Evolutionary conservation across 345 rosid genomes (phyloP).

Genomic region (Brassica napus): Da-Ae NC_063449.1:32025501-32026000

Average conservation of each 20-base stretch:
- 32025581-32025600: background rate
- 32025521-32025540: background rate
- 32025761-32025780: constrained; percentile 20
- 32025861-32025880: constrained; percentile 70
- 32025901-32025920: constrained; percentile 62
- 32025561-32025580: background rate
- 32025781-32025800: constrained; percentile 29
- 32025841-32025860: constrained; percentile 67
- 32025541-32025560: background rate
- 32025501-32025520: background rate
- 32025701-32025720: constrained; percentile 25
- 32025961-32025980: constrained; percentile 88
- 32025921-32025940: constrained; percentile 43
- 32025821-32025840: constrained; percentile 50
- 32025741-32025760: constrained; percentile 15
- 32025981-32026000: constrained; percentile 44
- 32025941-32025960: constrained; percentile 73
- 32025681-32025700: background rate
- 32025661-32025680: background rate
- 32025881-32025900: constrained; percentile 29
- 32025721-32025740: background rate
- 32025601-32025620: background rate
- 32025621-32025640: background rate
- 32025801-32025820: constrained; percentile 19
- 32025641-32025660: background rate